A percentile compares a stretch with the other conserved stretches of the same genome.
phyloP scores from a whole-genome alignment of 2,329 filamentous ascomycete species.

The Ophiostoma triangulosporum region DNA sequence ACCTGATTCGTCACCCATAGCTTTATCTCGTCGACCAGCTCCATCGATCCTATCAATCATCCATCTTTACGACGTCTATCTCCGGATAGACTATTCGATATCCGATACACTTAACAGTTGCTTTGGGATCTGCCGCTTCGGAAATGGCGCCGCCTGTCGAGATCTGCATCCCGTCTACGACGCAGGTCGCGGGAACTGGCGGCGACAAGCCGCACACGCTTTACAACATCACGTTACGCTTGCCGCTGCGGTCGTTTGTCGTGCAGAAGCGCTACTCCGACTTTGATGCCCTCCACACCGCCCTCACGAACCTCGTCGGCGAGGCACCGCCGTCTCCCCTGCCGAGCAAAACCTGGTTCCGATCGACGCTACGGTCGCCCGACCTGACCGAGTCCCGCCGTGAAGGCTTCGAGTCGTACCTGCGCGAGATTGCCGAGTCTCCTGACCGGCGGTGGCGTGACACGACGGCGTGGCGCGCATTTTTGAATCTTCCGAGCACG shows the following conservation, averaged over 20 bases:
- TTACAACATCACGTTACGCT: conserved; percentile 65
- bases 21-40: no score
- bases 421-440: conserved; percentile 56
- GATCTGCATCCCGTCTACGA: conserved; percentile 55
- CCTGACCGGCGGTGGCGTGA: conserved; percentile 68
- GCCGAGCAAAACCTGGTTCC: conserved; percentile 65
- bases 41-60: background rate
- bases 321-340: conserved; percentile 51
- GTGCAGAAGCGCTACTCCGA: conserved; percentile 75
- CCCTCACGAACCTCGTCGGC: conserved; percentile 46
- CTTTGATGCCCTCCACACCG: conserved; percentile 52
- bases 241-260: conserved; percentile 62
- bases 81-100: background rate
- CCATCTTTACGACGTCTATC: background rate
- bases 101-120: background rate
- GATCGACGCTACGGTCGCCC: conserved; percentile 54
- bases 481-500: conserved; percentile 50
- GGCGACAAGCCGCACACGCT: conserved; percentile 57
- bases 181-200: conserved; percentile 32
- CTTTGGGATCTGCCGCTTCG: background rate
- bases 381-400: conserved; percentile 61
- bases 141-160: conserved; percentile 51
- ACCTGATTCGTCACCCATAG: no score
- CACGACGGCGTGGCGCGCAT: conserved; percentile 56
- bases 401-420: conserved; percentile 53